phyloP scores from a whole-genome alignment of 805 yeast species.

The Jamesozyma lodderae region DNA sequence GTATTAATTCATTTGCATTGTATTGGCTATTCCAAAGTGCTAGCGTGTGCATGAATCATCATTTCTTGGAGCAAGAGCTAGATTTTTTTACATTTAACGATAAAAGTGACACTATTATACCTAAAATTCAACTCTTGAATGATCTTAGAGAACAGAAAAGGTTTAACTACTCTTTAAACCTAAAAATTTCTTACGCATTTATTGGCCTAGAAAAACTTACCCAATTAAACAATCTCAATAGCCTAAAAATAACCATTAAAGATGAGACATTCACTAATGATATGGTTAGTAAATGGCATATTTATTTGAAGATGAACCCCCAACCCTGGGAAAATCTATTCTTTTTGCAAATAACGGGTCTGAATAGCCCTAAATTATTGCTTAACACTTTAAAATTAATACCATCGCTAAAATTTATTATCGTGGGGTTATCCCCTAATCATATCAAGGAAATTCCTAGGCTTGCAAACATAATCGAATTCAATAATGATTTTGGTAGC shows the following conservation, averaged over 20 bases:
- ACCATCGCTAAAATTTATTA: constrained; percentile 7
- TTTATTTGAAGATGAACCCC: neutral
- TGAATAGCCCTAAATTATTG: constrained; percentile 1
- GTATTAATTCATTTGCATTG: no score
- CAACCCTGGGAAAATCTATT: neutral
- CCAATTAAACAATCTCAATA: neutral
- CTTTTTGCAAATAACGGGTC: neutral
- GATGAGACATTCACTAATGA: neutral
- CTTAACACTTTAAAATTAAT: constrained; percentile 7
- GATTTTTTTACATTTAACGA: no score
- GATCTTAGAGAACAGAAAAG: neutral
- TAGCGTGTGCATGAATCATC: no score
- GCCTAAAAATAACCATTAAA: neutral
- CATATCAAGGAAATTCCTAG: constrained; percentile 5
- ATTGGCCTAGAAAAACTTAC: neutral
- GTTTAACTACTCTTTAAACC: neutral
- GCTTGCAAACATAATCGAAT: no score
- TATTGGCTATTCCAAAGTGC: no score
- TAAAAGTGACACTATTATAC: neutral
- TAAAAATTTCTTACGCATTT: neutral
- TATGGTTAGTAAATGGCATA: neutral
- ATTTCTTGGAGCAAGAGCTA: no score
- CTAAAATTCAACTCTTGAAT: neutral
- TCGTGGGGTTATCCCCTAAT: constrained; percentile 2
- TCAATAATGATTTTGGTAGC: no score